phyloP scores from a whole-genome alignment of 2,329 filamentous ascomycete species.

The Aureobasidium sp. region DNA sequence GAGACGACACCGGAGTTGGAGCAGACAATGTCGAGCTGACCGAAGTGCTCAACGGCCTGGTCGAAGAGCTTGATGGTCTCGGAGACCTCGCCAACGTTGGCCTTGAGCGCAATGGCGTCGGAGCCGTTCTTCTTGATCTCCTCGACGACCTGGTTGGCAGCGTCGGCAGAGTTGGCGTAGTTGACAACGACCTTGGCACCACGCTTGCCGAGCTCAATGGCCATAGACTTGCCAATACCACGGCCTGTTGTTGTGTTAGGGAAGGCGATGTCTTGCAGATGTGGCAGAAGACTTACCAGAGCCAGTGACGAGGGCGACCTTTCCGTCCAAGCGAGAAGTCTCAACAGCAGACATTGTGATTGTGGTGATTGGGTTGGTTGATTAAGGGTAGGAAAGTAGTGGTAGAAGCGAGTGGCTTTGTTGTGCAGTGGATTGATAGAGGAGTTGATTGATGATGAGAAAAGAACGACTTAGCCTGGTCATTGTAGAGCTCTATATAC shows the following conservation, averaged over 20 bases:
- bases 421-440: not conserved
- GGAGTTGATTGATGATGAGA: constrained; percentile 12
- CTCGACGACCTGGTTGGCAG: constrained; percentile 59
- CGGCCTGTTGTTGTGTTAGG: constrained; percentile 40
- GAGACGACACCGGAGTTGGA: constrained; percentile 57
- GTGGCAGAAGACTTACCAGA: constrained; percentile 33
- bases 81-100: constrained; percentile 58
- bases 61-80: constrained; percentile 59
- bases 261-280: not conserved
- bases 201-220: constrained; percentile 56
- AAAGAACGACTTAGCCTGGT: constrained; percentile 4
- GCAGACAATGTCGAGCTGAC: constrained; percentile 62
- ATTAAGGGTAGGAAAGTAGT: constrained; percentile 4
- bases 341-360: constrained; percentile 34
- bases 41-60: constrained; percentile 55
- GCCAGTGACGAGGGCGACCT: constrained; percentile 48
- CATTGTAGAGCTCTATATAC: constrained; percentile 15
- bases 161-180: constrained; percentile 58
- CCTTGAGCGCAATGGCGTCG: constrained; percentile 58
- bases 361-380: constrained; percentile 18
- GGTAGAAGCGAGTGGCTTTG: constrained; percentile 12
- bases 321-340: constrained; percentile 47
- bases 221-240: constrained; percentile 61
- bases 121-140: constrained; percentile 58
- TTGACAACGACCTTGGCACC: constrained; percentile 61